Base-by-base conservation (phyloP, 2,329 filamentous ascomycete genomes). In the Pleoardoris graminearum region DNA sequence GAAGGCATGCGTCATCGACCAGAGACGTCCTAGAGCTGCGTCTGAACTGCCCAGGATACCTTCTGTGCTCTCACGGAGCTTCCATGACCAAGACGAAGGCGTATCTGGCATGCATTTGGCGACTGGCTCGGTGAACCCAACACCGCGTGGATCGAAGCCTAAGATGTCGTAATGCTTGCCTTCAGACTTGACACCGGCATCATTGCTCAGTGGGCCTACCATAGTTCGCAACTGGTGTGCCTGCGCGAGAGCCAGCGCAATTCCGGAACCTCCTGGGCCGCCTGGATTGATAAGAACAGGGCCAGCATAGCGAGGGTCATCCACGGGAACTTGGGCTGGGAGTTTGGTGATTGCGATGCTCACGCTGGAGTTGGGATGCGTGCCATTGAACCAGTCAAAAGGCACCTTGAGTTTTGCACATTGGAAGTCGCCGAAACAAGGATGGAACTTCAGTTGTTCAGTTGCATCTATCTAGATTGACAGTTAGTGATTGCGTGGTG, bases 121-220 rank as follows among this genome's bases (percentile, higher is more conserved):
- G 7, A 43, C 42, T 1, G 76, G 76, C 12, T 66, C 63, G 1
- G 71, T 71, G 29, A 62, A 59, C 12, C 69, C 72, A 19, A 77
- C 70, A 7, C 75, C 76, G 12, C 76, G 68, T 4, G 76, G 76
- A 55, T 79, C 76, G 36, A 78, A 79, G n/a, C 71, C 69, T 21
- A 79, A 66, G 32, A 79, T 65, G 50, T 79, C 76, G 51, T 69
- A 78, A 50, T 74, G 74, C 44, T 67, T 74, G 29, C 62, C 65
- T 7, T 68, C 60, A 0, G 57, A 54, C 3, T 36, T 59, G 44
- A 21, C 30, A 12, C 43, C 17, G 21, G 19, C 12, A 19, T 32
- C 17, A 4, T 38, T 27, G 6, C 41, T 29, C 21, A 47, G 41
- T 12, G 65, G 61, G 50, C 72, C 72, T 8, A 71, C 65, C 21